A percentile compares a stretch with the other conserved stretches of the same genome.
Conservation (phyloP, 148 eudicot species). For the Oxyria digyna region DNA sequence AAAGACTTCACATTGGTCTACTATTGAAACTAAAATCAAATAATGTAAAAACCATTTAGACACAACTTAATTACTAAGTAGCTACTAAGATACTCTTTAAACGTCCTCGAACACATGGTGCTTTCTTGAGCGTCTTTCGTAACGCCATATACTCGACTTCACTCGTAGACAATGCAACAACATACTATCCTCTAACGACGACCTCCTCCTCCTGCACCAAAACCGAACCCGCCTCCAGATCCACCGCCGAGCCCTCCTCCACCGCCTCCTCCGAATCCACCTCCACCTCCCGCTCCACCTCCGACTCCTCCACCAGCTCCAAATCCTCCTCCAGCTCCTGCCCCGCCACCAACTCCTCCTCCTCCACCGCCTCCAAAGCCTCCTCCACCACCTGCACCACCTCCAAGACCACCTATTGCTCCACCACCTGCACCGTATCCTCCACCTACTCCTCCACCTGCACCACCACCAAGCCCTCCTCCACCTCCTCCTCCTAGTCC, state of each 20-base stretch:
- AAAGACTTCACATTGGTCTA: not conserved
- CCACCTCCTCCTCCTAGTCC: not conserved
- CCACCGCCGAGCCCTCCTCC: slow-evolving; percentile 2
- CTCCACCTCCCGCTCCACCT: slow-evolving; percentile 1
- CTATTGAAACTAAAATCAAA: not conserved
- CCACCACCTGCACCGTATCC: not conserved
- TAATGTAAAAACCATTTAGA: not conserved
- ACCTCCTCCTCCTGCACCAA: slow-evolving; percentile 1
- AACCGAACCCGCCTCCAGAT: not conserved
- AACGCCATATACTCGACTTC: no score
- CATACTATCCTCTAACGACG: not conserved
- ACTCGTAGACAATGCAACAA: no score
- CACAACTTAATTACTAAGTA: not conserved
- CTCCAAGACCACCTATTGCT: not conserved
- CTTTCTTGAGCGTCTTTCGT: no score
- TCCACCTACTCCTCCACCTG: not conserved
- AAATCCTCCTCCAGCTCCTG: not conserved
- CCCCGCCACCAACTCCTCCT: slow-evolving; percentile 6
- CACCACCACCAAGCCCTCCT: not conserved
- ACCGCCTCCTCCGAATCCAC: not conserved
- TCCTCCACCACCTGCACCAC: slow-evolving; percentile 1
- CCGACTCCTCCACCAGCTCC: slow-evolving; percentile 4
- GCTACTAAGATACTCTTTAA: not conserved
- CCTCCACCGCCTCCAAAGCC: slow-evolving; percentile 4
- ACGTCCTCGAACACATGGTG: no score